Base-by-base conservation (phyloP, 345 rosid species). In the Ceriops decandra region DNA sequence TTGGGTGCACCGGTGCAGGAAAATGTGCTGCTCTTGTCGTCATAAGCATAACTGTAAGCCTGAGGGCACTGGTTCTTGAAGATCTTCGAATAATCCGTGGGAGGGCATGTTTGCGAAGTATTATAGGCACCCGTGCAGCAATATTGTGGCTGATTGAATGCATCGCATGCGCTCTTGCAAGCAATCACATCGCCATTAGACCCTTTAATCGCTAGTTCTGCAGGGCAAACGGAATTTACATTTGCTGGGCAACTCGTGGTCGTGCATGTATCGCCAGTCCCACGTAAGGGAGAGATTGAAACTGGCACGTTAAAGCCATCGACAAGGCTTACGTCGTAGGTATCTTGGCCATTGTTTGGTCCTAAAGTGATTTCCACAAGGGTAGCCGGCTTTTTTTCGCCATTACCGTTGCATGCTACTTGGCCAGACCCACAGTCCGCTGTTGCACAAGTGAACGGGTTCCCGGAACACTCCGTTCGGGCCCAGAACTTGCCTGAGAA, bases 401-500 rank as follows among this genome's bases (percentile, higher is more conserved):
- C 74, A 0, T 62, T 75, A 5, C 86, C 84, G 0, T 53, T 65
- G 67, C 96, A 85, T 8, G 65, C 51, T 0, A 85, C 16, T 36
- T 77, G 73, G 3, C 90, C 88, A 0, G 87, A 78, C 22, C 62
- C 83, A 2, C 91, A 88, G 35, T 86, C 85, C 7, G 79, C 90
- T 1, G 87, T 76, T 64, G 33, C 71, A 28, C 88, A 86, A 9
- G 58, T 42, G 69, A 84, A 81, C 32, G 81, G 27, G 42, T 67
- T 78, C 0, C 61, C 28, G 36, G 82, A 32, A 76, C 96, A 90
- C 5, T 32, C 57, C 0, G 85, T 62, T n/a, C 89, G 72, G 15
- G 72, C 96, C 92, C 90, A 86, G 0, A 87, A 0, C 5, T 82
- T 77, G 33, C 90, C 92, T 0, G 67, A 5, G 90, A 89, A 85